These are phyloP conservation scores for Zygoascus sp. DNA, from an alignment of 1,139 yeast species.

Conservation along the genomic window DNA sequence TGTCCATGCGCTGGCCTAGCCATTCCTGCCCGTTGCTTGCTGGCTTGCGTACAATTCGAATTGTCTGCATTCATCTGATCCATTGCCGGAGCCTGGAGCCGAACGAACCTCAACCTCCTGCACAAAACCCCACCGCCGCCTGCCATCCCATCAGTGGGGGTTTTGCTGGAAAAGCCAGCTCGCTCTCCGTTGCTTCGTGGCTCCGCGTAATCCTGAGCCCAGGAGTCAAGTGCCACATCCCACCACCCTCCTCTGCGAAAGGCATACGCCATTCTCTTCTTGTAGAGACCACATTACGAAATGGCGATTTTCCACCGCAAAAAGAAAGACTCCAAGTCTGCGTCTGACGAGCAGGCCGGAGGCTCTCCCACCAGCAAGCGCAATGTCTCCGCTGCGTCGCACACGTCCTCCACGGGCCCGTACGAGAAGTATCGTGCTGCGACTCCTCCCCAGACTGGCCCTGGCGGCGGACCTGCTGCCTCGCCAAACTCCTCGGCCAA, in stretches of 20 bases:
- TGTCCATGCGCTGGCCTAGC: no score
- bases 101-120: no score
- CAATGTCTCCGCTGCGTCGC: slow-evolving; percentile 5
- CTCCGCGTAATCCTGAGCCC: slow-evolving; percentile 5
- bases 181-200: no score
- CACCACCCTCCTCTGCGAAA: not conserved
- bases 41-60: no score
- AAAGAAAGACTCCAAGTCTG: slow-evolving; percentile 5
- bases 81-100: no score
- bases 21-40: no score
- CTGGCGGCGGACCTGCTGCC: not conserved
- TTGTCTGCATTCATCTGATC: no score
- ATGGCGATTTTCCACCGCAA: slow-evolving; percentile 11
- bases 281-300: not conserved
- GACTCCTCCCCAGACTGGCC: slow-evolving; percentile 4
- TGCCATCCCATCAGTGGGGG: no score
- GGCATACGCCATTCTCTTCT: not conserved
- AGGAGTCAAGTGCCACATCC: not conserved
- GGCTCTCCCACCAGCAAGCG: slow-evolving; percentile 1
- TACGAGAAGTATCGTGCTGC: slow-evolving; percentile 4
- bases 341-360: not conserved
- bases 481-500: not conserved
- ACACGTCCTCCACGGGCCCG: not conserved
- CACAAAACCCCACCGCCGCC: no score
- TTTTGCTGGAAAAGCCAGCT: no score